Evolutionary conservation across 805 yeast species (phyloP), one percentile per base, ranked within the genome.

Genomic region (Kurtzmaniella cleridarum): DNA sequence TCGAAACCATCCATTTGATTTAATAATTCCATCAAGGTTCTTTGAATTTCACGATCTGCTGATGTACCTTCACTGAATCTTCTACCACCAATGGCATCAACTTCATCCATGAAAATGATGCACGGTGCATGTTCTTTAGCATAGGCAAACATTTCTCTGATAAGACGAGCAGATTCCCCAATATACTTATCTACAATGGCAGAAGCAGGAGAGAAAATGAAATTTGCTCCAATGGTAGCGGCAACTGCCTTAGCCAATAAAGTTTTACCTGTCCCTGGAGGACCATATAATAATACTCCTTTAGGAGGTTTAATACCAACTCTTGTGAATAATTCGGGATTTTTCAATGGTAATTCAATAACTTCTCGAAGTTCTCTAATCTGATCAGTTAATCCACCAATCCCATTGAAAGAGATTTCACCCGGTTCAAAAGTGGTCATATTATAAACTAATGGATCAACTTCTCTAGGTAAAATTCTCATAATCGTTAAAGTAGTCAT

Each of bases 1-100:
- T 91, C 98, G 62, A 91, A 91, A 43, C 98, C 98, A 62, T 91
- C 98, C 98, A 91, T 90, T 66, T 93, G 98, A 59, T 91, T 91
- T 53, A 91, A 76, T 57, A 91, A 72, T 66, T 91, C 98, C 98
- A 91, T 90, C 58, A 91, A 73, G 3, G 98, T 91, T 69, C 98
- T 84, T 70, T 91, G 98, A 58, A 91, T 91, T 64, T 91, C 98
- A 65, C 98, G 84, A 67, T 91, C 98, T 2, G 98, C 98, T 7
- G 96, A 86, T 2, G 98, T 91, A 66, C 98, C 98, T 64, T 91
- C 98, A 49, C 91, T 80, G 64, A 91, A 91, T 64, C 98, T 79
- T 55, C 98, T 81, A 36, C 98, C 98, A 58, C 98, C 98, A 63
- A 91, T 91, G 42, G 98, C 98, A 71, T 93, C 98, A 46, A 91